These are phyloP conservation scores for Hibiscus tridactylites DNA, from an alignment of 345 rosid genomes.

Conservation along the genomic window DNA sequence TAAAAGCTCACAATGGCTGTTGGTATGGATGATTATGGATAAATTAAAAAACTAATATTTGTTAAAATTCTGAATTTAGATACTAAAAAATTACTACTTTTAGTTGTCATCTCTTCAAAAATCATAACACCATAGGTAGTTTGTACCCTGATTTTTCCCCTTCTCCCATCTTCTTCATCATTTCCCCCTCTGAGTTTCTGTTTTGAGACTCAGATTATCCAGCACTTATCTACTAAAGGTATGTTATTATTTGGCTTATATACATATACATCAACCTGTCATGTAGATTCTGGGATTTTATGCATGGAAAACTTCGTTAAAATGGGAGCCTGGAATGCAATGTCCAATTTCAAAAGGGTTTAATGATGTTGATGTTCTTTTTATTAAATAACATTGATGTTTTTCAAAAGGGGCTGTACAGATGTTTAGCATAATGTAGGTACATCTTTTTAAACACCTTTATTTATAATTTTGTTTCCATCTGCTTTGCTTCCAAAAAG, in stretches of 20 bases:
- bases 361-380: too few relatives aligned
- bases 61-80: conserved; percentile 3
- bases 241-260: background rate
- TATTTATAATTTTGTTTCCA: background rate
- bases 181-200: background rate
- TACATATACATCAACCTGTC: background rate
- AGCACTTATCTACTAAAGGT: background rate
- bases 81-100: background rate
- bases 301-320: background rate
- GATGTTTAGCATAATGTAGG: too few relatives aligned
- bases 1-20: background rate
- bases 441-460: background rate
- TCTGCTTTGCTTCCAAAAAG: background rate
- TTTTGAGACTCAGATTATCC: background rate
- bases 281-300: background rate
- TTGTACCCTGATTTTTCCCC: background rate
- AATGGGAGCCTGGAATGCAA: too few relatives aligned
- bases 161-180: background rate
- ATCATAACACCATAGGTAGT: background rate
- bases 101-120: background rate
- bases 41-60: background rate
- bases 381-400: too few relatives aligned
- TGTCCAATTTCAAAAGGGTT: too few relatives aligned
- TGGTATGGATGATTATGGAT: background rate
- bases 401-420: too few relatives aligned